Conservation (phyloP, 768 basidiomycete genomes). For the Phylloporus sp. region DNA sequence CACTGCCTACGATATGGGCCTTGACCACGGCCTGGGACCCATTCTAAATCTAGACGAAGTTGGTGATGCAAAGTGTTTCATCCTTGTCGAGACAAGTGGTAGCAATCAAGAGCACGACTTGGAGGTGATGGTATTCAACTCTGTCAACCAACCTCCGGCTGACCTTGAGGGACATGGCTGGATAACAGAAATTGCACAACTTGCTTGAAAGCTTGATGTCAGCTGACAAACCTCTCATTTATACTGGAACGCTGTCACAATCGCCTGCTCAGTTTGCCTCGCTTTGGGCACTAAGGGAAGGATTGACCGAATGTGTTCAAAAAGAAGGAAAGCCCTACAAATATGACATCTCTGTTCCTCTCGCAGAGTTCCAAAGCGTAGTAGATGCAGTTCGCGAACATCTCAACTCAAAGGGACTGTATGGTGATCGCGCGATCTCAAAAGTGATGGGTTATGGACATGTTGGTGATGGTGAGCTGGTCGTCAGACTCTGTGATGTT, state of each 20-base stretch:
- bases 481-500: constrained; percentile 1
- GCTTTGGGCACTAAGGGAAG: constrained; percentile 90
- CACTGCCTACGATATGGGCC: constrained; percentile 77
- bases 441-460: constrained; percentile 93
- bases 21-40: constrained; percentile 77
- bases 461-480: constrained; percentile 84
- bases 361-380: constrained; percentile 80
- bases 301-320: constrained; percentile 85
- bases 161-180: background rate
- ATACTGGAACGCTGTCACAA: constrained; percentile 89
- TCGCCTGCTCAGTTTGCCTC: constrained; percentile 85
- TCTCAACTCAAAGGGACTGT: constrained; percentile 62
- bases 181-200: constrained; percentile 76
- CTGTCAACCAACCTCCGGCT: constrained; percentile 8
- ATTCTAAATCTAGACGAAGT: constrained; percentile 72
- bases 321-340: constrained; percentile 97
- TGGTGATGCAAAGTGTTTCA: constrained; percentile 80
- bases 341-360: constrained; percentile 91
- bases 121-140: constrained; percentile 51
- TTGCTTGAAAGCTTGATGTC: constrained; percentile 77
- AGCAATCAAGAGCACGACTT: constrained; percentile 90
- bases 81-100: constrained; percentile 92
- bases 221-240: constrained; percentile 71
- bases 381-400: constrained; percentile 78
- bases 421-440: constrained; percentile 71